Percentiles rank a stretch among this genome's conserved stretches.
Conservation (phyloP, 208 protist genomes). For the Zelonia costaricensis region DNA sequence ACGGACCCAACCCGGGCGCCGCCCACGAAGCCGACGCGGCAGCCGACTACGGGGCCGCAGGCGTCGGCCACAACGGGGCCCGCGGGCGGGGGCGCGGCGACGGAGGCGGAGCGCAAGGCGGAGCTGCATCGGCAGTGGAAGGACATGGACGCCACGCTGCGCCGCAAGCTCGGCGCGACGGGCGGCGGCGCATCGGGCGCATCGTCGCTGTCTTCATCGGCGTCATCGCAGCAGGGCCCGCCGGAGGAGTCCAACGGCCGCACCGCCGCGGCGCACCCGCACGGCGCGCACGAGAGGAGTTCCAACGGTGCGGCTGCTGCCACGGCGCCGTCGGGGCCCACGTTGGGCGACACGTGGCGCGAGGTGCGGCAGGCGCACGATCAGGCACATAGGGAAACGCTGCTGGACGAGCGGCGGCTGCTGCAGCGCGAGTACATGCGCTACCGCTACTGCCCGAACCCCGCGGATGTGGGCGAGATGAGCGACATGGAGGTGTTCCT, state of each 20-base stretch:
- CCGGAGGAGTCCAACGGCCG: no score
- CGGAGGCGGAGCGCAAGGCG: no score
- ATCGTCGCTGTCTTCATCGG: no score
- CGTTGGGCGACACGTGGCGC: no score
- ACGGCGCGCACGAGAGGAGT: no score
- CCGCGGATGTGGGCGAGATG: conserved; percentile 69
- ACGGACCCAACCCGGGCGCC: not conserved
- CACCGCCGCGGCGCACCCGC: not conserved
- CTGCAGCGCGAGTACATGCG: conserved; percentile 49
- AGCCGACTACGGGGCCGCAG: no score
- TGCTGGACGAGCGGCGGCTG: conserved; percentile 38
- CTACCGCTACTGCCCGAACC: conserved; percentile 59
- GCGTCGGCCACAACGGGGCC: not conserved
- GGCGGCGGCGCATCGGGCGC: not conserved
- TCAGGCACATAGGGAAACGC: not conserved
- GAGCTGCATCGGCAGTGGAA: conserved; percentile 1
- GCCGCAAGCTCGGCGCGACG: not conserved
- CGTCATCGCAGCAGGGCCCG: no score
- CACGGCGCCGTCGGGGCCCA: no score
- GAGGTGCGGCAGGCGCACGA: not conserved
- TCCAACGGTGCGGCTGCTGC: no score
- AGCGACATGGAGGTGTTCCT: conserved; percentile 75
- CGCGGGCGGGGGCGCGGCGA: no score
- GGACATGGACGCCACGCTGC: conserved; percentile 6
- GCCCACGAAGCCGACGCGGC: not conserved